These are phyloP conservation scores for Cinnamomum micranthum DNA, from an alignment of 164 flowering plant species.

Conservation along the genomic window DNA sequence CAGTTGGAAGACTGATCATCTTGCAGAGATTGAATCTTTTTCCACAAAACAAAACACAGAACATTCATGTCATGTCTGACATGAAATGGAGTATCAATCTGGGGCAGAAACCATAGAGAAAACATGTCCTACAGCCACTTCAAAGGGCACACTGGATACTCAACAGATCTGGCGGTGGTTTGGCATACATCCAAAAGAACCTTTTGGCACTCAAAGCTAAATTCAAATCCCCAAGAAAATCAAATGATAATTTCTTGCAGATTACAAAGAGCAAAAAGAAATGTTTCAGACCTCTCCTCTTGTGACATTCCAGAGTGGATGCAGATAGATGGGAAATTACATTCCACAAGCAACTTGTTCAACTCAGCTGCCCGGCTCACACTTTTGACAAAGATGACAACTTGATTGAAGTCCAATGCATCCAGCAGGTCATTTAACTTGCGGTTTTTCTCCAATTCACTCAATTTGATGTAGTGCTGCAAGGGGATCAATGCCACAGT, in stretches of 20 bases:
- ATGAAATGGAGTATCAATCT: no score
- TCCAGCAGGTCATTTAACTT: slow-evolving; percentile 96
- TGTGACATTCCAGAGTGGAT: slow-evolving; percentile 99
- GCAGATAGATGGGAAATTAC: slow-evolving; percentile 97
- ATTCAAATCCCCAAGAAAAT: background rate
- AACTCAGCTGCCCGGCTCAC: slow-evolving; percentile 94
- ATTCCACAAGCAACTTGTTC: slow-evolving; percentile 89
- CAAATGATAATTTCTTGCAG: background rate
- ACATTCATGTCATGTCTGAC: no score
- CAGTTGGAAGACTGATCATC: no score
- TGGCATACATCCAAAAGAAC: background rate
- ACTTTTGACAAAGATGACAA: slow-evolving; percentile 95
- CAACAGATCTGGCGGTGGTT: background rate
- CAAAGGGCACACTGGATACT: background rate
- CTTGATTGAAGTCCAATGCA: slow-evolving; percentile 99
- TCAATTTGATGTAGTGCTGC: slow-evolving; percentile 97
- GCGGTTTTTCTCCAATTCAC: slow-evolving; percentile 87
- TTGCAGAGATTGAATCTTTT: no score
- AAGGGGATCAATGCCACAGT: background rate
- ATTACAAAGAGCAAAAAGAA: no score
- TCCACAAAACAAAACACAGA: no score
- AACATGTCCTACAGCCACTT: no score
- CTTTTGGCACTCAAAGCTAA: background rate
- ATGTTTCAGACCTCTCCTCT: slow-evolving; percentile 68
- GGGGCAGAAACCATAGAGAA: no score